Conservation (phyloP, 2,329 filamentous ascomycete genomes). For the Paradendryphiella salina region DNA sequence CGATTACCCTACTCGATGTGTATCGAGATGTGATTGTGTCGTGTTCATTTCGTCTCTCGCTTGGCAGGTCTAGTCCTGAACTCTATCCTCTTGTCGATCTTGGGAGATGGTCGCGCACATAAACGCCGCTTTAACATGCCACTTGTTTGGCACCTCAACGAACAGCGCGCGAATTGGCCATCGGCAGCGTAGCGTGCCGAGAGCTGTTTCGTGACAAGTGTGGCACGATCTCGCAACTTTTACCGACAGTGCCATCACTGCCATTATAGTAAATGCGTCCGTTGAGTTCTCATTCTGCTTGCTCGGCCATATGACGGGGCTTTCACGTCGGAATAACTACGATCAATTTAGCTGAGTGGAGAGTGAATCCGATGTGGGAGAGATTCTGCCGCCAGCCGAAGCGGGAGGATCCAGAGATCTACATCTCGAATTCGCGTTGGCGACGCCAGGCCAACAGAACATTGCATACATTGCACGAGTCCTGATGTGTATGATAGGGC, state of each 20-base stretch:
- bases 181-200: conserved; percentile 7
- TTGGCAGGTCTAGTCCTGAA: conserved; percentile 5
- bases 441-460: not conserved
- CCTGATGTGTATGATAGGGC: not conserved
- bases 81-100: not conserved
- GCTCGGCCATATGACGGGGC: not conserved
- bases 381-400: conserved; percentile 4
- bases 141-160: not conserved
- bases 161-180: not conserved
- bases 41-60: not conserved
- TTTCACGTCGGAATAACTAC: not conserved
- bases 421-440: conserved; percentile 5
- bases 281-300: not conserved
- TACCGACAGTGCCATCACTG: not conserved
- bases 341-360: not conserved
- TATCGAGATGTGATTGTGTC: not conserved
- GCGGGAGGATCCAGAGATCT: conserved; percentile 13
- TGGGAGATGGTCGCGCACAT: not conserved
- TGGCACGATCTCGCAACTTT: not conserved
- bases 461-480: not conserved
- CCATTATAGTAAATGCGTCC: not conserved
- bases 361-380: conserved; percentile 4
- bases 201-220: conserved; percentile 9
- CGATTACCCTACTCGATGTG: not conserved
- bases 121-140: conserved; percentile 4